Evolutionary conservation across 768 basidiomycete genomes (phyloP).

Genomic region (Lyophyllum decastes): DNA sequence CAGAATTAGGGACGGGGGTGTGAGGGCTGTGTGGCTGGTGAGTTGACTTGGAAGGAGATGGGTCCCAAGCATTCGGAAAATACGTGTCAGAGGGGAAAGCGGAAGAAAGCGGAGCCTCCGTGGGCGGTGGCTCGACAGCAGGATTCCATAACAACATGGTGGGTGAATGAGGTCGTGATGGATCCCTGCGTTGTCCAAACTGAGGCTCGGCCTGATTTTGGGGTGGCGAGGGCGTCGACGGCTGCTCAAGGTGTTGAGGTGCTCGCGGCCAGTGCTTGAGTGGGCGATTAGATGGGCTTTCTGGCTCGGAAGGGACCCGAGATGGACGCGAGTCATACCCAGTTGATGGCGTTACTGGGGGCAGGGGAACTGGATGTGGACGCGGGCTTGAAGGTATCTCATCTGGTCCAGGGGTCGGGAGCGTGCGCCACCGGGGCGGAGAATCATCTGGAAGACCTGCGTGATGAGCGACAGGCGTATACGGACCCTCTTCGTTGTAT

Average conservation of each 20-base stretch:
- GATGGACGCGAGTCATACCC: constrained; percentile 16
- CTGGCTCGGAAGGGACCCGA: constrained; percentile 6
- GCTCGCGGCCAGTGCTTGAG: constrained; percentile 15
- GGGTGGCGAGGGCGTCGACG: constrained; percentile 17
- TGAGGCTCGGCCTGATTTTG: constrained; percentile 15
- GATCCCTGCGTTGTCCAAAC: constrained; percentile 22
- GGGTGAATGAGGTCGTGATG: constrained; percentile 54
- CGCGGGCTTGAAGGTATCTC: constrained; percentile 68
- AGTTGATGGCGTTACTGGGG: constrained; percentile 39
- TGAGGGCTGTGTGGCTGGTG: constrained; percentile 35
- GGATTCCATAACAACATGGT: constrained; percentile 81
- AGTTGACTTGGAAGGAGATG: constrained; percentile 42
- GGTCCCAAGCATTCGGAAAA: constrained; percentile 89
- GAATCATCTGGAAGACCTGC: constrained; percentile 30
- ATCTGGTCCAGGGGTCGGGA: constrained; percentile 61
- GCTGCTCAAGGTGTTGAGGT: constrained; percentile 9
- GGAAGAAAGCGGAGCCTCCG: constrained; percentile 48
- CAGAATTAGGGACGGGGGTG: constrained; percentile 40
- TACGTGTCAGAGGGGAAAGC: constrained; percentile 75
- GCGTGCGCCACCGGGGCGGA: constrained; percentile 45
- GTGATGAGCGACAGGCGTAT: constrained; percentile 40
- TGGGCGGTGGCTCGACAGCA: constrained; percentile 78
- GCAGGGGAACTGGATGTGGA: constrained; percentile 49
- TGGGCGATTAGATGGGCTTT: constrained; percentile 12
- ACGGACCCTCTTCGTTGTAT: constrained; percentile 28